Evolutionary conservation across 805 yeast genomes (phyloP).

Genomic region (Starmerella bacillaris): DNA sequence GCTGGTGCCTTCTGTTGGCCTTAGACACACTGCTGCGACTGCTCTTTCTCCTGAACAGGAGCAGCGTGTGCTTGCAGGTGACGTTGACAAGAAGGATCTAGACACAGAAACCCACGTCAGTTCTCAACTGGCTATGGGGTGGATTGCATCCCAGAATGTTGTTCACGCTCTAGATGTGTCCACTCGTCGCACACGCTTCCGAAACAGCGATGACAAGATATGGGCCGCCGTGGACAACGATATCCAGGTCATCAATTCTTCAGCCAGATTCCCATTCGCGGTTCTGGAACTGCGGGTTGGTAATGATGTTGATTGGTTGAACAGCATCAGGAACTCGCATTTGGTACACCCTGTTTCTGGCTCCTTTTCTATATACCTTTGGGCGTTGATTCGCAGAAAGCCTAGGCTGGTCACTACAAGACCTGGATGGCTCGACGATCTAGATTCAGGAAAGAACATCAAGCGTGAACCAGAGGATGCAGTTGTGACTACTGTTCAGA

Average conservation of each 20-base stretch:
- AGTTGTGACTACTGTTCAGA: neutral
- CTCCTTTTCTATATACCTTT: constrained; percentile 24
- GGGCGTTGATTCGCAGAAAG: constrained; percentile 22
- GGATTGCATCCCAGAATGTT: constrained; percentile 17
- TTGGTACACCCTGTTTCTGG: constrained; percentile 31
- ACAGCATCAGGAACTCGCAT: constrained; percentile 30
- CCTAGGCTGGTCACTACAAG: constrained; percentile 20
- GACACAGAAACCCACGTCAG: constrained; percentile 6
- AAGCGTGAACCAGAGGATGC: constrained; percentile 28
- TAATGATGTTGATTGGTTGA: constrained; percentile 25
- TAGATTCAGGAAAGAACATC: constrained; percentile 27
- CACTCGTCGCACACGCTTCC: constrained; percentile 18
- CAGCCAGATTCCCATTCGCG: constrained; percentile 30
- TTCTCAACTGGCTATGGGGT: constrained; percentile 23
- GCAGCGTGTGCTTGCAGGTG: constrained; percentile 11
- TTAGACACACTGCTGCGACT: constrained; percentile 19
- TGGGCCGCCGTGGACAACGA: constrained; percentile 26
- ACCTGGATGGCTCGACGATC: constrained; percentile 27
- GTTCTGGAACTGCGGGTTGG: constrained; percentile 33
- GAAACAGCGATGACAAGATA: constrained; percentile 6
- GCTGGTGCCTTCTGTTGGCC: constrained; percentile 26
- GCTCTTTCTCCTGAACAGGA: neutral
- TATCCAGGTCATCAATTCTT: constrained; percentile 8
- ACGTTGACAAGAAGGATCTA: neutral
- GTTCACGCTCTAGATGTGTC: neutral